Evolutionary conservation across 257 asterid genomes (phyloP), one percentile per base, ranked within the genome.

Genomic region (Agastache rugosa): DNA sequence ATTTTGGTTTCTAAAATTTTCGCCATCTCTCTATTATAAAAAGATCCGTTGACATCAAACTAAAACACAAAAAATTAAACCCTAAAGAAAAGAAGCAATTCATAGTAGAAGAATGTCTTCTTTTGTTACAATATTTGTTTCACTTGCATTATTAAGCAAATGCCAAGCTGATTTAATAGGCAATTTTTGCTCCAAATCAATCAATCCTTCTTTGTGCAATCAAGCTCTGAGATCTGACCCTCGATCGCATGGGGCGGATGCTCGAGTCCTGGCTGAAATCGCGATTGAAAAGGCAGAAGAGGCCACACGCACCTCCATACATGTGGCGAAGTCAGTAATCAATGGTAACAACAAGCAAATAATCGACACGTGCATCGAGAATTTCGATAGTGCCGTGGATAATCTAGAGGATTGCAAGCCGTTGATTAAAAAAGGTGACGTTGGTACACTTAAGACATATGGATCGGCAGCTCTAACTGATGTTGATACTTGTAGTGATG

Each of bases 381-480:
- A 55, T 19, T 83, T 53, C 41, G 6, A 35, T 0, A 67, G 77
- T 0, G 67, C 84, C 0, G 41, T 58, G 2, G 34, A 42, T 23
- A 12, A 3, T 6, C 56, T 89, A 1, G 50, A 12, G 3, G 51
- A 73, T 0, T 78, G 83, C 10, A 19, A 37, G 71, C 0, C 4
- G 1, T 39, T 48, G 14, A 53, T 87, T 1, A 71, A 4, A 0
- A 14, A 48, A 0, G 11, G 22, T 2, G 68, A 66, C 9, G 3
- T 70, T 6, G 41, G 27, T 6, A 16, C 37, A 0, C 7, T 55
- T 0, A 54, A 42, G n/a, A 6, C 73, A 1, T 20, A 10, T 35
- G 86, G 42, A 3, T 76, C 89, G 0, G 80, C 82, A 0, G 88
- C 94, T 8, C 11, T n/a, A 1, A 59, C 72, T 1, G 75, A 74